Evolutionary conservation across 2,329 filamentous ascomycete species (phyloP), one percentile per base, ranked within the genome.

Genomic region (Tetracladium maxilliforme): DNA sequence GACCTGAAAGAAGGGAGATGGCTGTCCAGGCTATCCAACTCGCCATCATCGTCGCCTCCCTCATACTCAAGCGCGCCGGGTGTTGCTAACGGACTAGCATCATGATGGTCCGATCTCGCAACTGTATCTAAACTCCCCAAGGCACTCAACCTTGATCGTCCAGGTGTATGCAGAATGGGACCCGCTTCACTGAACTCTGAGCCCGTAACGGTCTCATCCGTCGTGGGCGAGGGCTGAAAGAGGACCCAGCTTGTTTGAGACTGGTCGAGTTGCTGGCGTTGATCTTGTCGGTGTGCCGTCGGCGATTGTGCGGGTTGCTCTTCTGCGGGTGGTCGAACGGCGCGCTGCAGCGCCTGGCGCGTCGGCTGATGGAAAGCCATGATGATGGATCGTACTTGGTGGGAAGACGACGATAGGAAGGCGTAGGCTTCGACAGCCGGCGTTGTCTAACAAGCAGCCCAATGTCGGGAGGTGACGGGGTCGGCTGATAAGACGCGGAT

Each of bases 231-330:
- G 3, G 82, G 82, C 6, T 84, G 81, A 58, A 98, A 98, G 35
- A 98, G 70, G 27, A 95, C 78, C 90, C 90, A 98, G n/a, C n/a
- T n/a, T 66, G 92, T 87, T 50, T 90, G 78, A 9, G 81, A 77
- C 36, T 86, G 77, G 32, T 80, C 71, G 31, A 71, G 54, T 21
- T 53, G 44, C 12, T 56, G 50, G 35, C 58, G 41, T 17, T 23
- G 27, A 6, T 25, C 13, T 14, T 20, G 15, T 16, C 19, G 16
- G 14, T 23, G 30, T 14, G 25, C 47, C 36, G 31, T 36, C 29
- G 29, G 39, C 41, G 34, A 40, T 42, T 30, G 46, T 45, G 25
- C 38, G 35, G 24, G 41, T 34, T 36, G 30, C 16, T 51, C 43
- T 18, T 58, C 53, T 10, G 54, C 51, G 12, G 45, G 46, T 26